Conservation (phyloP, 2,329 filamentous ascomycete species). For the Hypoxylon sp. region DNA sequence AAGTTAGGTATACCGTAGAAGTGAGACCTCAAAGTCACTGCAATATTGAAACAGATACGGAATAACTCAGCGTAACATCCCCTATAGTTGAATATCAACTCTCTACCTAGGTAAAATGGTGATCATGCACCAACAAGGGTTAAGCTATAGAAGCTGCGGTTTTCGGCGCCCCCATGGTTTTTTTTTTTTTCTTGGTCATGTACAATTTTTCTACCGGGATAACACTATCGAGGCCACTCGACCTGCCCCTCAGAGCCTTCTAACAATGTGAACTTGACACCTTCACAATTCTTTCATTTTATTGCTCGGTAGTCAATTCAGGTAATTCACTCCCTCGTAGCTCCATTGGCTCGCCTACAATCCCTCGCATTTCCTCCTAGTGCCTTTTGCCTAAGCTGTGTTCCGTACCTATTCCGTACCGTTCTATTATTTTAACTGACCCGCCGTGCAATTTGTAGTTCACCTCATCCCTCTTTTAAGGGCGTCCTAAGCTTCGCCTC, state of each 20-base stretch:
- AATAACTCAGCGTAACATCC: no score
- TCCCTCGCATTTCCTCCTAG: not conserved
- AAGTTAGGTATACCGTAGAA: no score
- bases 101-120: not conserved
- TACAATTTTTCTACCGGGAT: conserved; percentile 22
- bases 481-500: conserved; percentile 30
- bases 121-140: conserved; percentile 30
- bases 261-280: conserved; percentile 40
- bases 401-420: no score
- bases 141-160: conserved; percentile 29
- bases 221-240: conserved; percentile 33
- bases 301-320: conserved; percentile 31
- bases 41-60: no score
- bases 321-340: conserved; percentile 29
- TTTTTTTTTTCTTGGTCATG: conserved; percentile 29
- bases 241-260: conserved; percentile 34
- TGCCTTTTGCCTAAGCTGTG: conserved; percentile 18
- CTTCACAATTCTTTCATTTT: conserved; percentile 8
- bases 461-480: conserved; percentile 29
- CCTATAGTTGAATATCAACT: conserved; percentile 10
- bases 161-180: conserved; percentile 35
- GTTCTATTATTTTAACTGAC: conserved; percentile 27
- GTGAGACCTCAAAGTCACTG: no score
- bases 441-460: conserved; percentile 13
- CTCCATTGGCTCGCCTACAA: conserved; percentile 32